Conservation (phyloP, 495 filamentous ascomycete genomes). For the Trichoderma asperelloides region DNA sequence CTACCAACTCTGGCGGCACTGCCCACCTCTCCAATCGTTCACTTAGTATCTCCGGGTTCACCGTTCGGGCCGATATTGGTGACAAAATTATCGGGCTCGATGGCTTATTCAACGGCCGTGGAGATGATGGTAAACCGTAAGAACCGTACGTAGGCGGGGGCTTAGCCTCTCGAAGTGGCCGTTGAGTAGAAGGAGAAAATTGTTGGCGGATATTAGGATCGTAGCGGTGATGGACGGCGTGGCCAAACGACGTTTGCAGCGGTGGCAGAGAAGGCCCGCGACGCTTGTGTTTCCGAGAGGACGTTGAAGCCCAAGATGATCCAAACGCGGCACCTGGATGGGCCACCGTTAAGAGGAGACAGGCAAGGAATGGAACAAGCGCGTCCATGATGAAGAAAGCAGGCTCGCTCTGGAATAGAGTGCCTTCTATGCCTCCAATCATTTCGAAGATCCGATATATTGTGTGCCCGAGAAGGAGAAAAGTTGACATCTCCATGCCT, state of each 20-base stretch:
- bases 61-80: neutral
- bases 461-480: constrained; percentile 26
- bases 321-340: constrained; percentile 23
- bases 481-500: constrained; percentile 21
- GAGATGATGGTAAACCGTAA: constrained; percentile 1
- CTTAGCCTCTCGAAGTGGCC: neutral
- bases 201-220: constrained; percentile 9
- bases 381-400: constrained; percentile 30
- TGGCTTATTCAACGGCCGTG: neutral
- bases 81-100: neutral
- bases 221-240: constrained; percentile 3
- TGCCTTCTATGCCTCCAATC: constrained; percentile 17
- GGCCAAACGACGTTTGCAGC: neutral
- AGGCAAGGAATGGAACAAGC: constrained; percentile 25
- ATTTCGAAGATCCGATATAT: constrained; percentile 26
- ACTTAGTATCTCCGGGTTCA: neutral
- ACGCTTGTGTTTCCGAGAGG: constrained; percentile 13
- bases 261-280: neutral
- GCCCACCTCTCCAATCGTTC: neutral
- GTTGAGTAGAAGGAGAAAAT: constrained; percentile 4
- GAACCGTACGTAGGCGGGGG: neutral
- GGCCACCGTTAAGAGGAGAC: constrained; percentile 18
- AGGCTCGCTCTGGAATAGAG: constrained; percentile 21
- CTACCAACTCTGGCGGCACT: neutral
- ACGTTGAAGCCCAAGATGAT: constrained; percentile 21